These are phyloP conservation scores for Asterophora parasitica DNA, from an alignment of 768 basidiomycete species.

Conservation along the genomic window DNA sequence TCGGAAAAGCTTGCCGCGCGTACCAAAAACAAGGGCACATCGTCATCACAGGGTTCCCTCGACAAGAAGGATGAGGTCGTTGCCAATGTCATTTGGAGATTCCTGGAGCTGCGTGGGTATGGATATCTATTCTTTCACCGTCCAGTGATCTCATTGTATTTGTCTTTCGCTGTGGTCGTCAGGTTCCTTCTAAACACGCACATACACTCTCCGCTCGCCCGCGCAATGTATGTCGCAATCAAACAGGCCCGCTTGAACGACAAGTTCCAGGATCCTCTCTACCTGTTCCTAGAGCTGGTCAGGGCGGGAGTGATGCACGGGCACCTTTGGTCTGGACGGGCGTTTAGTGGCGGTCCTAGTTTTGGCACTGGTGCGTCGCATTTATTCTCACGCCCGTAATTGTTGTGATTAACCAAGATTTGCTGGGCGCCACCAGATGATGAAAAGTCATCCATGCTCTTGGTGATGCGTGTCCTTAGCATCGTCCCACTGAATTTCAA, in stretches of 20 bases:
- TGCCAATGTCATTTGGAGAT: slow-evolving; percentile 97
- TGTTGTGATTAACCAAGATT: slow-evolving; percentile 22
- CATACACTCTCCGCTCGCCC: slow-evolving; percentile 82
- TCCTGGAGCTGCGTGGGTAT: slow-evolving; percentile 93
- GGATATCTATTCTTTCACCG: slow-evolving; percentile 25
- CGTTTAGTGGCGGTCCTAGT: slow-evolving; percentile 92
- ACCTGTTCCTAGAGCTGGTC: slow-evolving; percentile 91
- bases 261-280: slow-evolving; percentile 97
- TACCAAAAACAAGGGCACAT: slow-evolving; percentile 64
- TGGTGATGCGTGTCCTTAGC: slow-evolving; percentile 95
- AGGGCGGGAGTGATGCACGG: slow-evolving; percentile 97
- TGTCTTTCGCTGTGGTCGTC: not conserved
- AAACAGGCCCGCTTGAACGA: slow-evolving; percentile 82
- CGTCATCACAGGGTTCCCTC: slow-evolving; percentile 42
- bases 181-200: slow-evolving; percentile 90
- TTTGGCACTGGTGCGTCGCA: slow-evolving; percentile 75
- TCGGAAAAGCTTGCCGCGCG: slow-evolving; percentile 75
- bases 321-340: slow-evolving; percentile 80
- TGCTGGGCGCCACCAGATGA: slow-evolving; percentile 54
- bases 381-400: slow-evolving; percentile 27
- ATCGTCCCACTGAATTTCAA: slow-evolving; percentile 95
- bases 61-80: slow-evolving; percentile 99
- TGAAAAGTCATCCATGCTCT: slow-evolving; percentile 89
- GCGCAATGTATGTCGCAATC: slow-evolving; percentile 85
- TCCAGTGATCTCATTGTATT: slow-evolving; percentile 9